A percentile compares a stretch with the other conserved stretches of the same genome.
Evolutionary conservation across 2,329 filamentous ascomycete species (phyloP).

Genomic region (Colletotrichum graminicola): DNA sequence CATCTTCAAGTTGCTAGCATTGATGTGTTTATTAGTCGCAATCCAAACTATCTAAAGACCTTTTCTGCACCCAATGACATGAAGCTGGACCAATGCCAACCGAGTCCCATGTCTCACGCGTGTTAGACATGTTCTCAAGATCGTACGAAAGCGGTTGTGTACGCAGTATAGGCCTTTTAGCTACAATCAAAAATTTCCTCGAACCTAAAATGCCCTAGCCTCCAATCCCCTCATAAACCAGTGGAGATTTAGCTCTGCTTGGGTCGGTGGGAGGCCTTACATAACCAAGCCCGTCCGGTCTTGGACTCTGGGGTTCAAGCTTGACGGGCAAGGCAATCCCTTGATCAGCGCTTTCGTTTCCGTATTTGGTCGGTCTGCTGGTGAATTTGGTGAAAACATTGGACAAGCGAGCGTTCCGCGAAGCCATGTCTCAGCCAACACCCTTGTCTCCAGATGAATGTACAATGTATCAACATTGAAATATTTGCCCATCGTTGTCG

Average conservation of each 20-base stretch:
- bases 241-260: constrained; percentile 30
- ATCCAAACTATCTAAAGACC: constrained; percentile 13
- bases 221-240: constrained; percentile 24
- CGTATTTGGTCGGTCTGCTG: constrained; percentile 2
- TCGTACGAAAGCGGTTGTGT: neutral
- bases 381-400: constrained; percentile 25
- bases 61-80: neutral
- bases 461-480: neutral
- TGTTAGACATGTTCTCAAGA: neutral
- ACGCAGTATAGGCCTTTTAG: neutral
- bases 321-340: constrained; percentile 34
- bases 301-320: constrained; percentile 32
- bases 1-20: constrained; percentile 32
- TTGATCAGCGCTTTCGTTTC: constrained; percentile 7
- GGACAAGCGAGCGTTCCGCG: constrained; percentile 9
- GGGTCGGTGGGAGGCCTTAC: constrained; percentile 22
- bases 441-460: neutral
- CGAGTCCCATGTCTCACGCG: neutral
- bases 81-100: neutral
- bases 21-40: constrained; percentile 36
- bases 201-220: neutral
- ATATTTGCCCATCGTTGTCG: neutral
- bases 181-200: neutral
- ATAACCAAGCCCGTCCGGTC: constrained; percentile 29
- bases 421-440: neutral